Conservation (phyloP, 352 stramenopile genomes). For the Globisporangium abappressorium region DNA sequence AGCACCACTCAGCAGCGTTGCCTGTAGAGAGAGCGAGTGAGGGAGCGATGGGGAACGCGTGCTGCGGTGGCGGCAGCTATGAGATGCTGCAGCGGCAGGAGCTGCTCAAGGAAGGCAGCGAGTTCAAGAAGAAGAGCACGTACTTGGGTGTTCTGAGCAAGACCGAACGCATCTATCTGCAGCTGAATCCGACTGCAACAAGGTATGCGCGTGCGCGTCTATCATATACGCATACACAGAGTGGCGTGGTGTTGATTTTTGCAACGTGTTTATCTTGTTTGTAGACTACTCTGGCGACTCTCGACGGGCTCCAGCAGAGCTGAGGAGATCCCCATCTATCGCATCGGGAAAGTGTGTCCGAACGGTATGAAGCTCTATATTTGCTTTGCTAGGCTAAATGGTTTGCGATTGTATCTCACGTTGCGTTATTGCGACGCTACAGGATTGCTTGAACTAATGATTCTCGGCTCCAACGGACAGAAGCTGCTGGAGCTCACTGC, state of each 20-base stretch:
- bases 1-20: not conserved
- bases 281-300: conserved; percentile 48
- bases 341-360: conserved; percentile 53
- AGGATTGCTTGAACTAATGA: conserved; percentile 43
- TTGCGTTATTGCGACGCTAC: not conserved
- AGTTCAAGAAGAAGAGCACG: conserved; percentile 70
- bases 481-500: conserved; percentile 66
- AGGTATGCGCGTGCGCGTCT: conserved; percentile 18
- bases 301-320: conserved; percentile 32
- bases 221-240: not conserved
- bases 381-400: not conserved
- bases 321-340: conserved; percentile 51
- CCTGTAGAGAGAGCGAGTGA: not conserved
- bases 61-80: conserved; percentile 48
- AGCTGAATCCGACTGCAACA: conserved; percentile 49
- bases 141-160: conserved; percentile 64
- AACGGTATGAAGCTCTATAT: conserved; percentile 28
- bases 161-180: conserved; percentile 54
- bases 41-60: conserved; percentile 60
- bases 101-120: conserved; percentile 59
- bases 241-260: not conserved
- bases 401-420: not conserved
- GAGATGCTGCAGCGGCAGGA: conserved; percentile 62
- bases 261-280: not conserved
- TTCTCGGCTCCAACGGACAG: conserved; percentile 50